Evolutionary conservation across 495 filamentous ascomycete genomes (phyloP).

Genomic region (Penicillium riverlandense): DNA sequence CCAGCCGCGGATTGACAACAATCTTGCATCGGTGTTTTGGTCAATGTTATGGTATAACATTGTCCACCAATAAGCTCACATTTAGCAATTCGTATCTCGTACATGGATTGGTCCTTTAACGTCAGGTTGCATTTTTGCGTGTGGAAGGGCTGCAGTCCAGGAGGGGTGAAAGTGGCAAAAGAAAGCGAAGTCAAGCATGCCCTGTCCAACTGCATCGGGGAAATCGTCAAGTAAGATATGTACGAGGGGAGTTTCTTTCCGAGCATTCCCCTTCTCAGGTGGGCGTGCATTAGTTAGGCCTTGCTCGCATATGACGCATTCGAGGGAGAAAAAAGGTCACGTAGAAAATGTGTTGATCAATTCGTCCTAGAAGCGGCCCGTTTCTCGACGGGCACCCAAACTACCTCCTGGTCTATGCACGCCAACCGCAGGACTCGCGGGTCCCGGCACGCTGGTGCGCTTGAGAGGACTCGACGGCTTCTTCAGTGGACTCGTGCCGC

Average conservation of each 20-base stretch:
- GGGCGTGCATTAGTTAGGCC: background rate
- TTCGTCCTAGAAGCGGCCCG: constrained; percentile 27
- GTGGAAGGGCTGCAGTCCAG: constrained; percentile 4
- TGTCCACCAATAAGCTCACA: no score
- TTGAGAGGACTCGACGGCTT: constrained; percentile 37
- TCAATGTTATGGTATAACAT: no score
- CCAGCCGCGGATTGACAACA: background rate
- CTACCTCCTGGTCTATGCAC: constrained; percentile 14
- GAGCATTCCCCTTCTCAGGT: no score
- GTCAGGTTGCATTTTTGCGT: constrained; percentile 7
- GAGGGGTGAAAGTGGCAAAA: background rate
- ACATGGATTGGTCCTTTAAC: background rate
- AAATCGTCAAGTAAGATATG: constrained; percentile 5
- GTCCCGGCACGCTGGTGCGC: constrained; percentile 33
- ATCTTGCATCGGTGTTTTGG: no score
- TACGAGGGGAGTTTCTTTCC: constrained; percentile 1
- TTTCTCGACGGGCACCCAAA: constrained; percentile 26
- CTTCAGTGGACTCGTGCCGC: constrained; percentile 28
- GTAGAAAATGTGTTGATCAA: background rate
- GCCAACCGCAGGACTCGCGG: constrained; percentile 20
- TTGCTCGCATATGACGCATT: constrained; percentile 2
- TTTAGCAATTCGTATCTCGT: no score
- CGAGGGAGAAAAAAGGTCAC: background rate
- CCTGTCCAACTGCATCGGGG: background rate
- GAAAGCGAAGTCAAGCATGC: background rate